These are phyloP conservation scores for Ustulina deusta DNA, from an alignment of 2,329 filamentous ascomycete genomes.

Conservation along the genomic window DNA sequence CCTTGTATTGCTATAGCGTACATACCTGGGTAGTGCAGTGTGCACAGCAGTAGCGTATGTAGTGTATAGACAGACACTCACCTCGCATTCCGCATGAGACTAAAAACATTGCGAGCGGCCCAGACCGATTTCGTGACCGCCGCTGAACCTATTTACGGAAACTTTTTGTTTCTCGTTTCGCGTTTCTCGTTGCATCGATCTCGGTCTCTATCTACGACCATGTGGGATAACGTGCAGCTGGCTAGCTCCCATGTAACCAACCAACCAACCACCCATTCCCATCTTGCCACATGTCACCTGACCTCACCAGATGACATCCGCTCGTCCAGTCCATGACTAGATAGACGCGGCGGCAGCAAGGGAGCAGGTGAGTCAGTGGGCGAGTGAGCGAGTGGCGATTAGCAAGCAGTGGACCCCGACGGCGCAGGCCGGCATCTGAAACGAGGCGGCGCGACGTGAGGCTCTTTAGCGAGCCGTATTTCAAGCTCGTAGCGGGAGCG, in stretches of 20 bases:
- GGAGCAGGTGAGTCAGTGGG: background rate
- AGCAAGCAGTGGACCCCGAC: slow-evolving; percentile 7
- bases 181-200: slow-evolving; percentile 19
- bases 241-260: slow-evolving; percentile 8
- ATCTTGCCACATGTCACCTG: slow-evolving; percentile 8
- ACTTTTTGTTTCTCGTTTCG: slow-evolving; percentile 22
- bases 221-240: background rate
- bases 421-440: slow-evolving; percentile 8
- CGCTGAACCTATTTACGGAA: slow-evolving; percentile 23
- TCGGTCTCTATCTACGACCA: background rate
- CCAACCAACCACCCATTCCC: background rate
- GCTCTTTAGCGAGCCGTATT: background rate
- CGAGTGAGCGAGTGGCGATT: background rate
- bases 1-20: background rate
- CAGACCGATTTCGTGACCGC: background rate
- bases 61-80: background rate
- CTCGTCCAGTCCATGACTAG: background rate
- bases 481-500: too few relatives aligned
- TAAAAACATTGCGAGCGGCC: slow-evolving; percentile 30
- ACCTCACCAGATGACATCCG: background rate
- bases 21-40: background rate
- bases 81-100: slow-evolving; percentile 12
- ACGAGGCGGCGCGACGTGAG: background rate
- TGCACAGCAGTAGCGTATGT: background rate
- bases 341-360: background rate